Base-by-base conservation (phyloP, 2,329 filamentous ascomycete species). In the Aspergillus oerlinghausenensis region DNA sequence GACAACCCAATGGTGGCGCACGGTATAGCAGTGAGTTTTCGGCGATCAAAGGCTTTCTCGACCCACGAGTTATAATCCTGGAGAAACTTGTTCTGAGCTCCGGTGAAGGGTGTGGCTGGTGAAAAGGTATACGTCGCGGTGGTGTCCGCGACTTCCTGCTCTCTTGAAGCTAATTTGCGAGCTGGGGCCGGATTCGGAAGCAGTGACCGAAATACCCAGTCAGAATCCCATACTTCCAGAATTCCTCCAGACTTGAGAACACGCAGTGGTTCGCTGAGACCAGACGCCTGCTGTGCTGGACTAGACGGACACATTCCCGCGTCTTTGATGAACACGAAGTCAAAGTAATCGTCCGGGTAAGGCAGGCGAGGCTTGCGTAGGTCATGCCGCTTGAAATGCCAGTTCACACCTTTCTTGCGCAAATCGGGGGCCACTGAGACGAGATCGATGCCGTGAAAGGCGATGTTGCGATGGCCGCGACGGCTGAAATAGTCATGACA, bases 341-440 rank as follows among this genome's bases (percentile, higher is more conserved):
- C 91, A 71, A 95, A 97, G 65, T 92, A 87, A 38, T 82, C 87
- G 58, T 90, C 84, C 1, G 85, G 80, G 61, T 96, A 91, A 0
- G 93, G 93, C 66, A 92, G 84, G 0, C 90, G 90, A 2, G 82
- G 72, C 58, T 84, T 83, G 57, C 90, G 87, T 61, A 96, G 76
- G 72, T 97, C 92, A 70, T 96, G 91, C 69, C 92, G 89, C 53
- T 96, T 84, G 70, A 96, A 97, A 10, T 81, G 85, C 91, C 92
- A 96, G 62, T 89, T 87, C 80, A 96, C 88, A 50, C 90, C 89
- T 65, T 87, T 86, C 64, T 86, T 85, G 65, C 81, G 77, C 63
- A 87, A 70, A 63, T 86, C 82, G 35, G 84, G 82, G 7, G 88
- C 86, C 25, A 93, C 72, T 4, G 89, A 87, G 8, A 89, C 88